These are phyloP conservation scores for Spiraea crenata DNA, from an alignment of 331 rosid species.

Conservation along the genomic window DNA sequence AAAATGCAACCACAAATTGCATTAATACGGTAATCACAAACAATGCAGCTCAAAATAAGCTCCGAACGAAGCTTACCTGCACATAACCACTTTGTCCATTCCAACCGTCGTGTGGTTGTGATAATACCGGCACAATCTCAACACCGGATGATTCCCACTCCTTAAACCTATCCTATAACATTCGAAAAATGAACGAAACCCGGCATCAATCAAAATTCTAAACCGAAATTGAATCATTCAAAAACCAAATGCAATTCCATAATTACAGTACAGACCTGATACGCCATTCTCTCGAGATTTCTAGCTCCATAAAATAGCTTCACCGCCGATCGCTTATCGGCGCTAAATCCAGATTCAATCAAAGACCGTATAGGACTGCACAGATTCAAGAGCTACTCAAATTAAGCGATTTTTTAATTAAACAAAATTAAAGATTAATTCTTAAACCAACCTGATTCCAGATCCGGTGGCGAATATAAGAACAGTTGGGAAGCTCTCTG, in stretches of 20 bases:
- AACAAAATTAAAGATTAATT: neutral
- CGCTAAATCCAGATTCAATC: slow-evolving; percentile 75
- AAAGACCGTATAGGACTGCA: slow-evolving; percentile 87
- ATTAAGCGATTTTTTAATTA: too few relatives aligned
- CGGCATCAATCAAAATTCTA: slow-evolving; percentile 15
- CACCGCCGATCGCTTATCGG: slow-evolving; percentile 71
- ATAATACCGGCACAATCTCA: slow-evolving; percentile 81
- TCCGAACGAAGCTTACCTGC: slow-evolving; percentile 51
- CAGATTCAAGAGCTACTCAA: neutral
- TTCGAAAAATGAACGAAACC: slow-evolving; percentile 5
- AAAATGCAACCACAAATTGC: slow-evolving; percentile 11
- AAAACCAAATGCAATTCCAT: slow-evolving; percentile 1
- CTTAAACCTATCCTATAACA: slow-evolving; percentile 75
- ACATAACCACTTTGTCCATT: slow-evolving; percentile 79
- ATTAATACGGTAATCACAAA: neutral
- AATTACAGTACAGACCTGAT: slow-evolving; percentile 55
- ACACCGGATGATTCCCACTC: slow-evolving; percentile 95
- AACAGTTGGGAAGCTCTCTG: slow-evolving; percentile 57
- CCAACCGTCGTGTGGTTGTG: slow-evolving; percentile 83
- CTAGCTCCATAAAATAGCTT: slow-evolving; percentile 86
- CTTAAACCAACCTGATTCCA: slow-evolving; percentile 66
- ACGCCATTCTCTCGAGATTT: slow-evolving; percentile 89
- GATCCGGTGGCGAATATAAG: slow-evolving; percentile 87
- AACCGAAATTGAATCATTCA: slow-evolving; percentile 4
- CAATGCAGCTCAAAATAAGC: neutral